phyloP scores from a whole-genome alignment of 2,329 filamentous ascomycete genomes.

The Teratosphaeria epicoccoides region DNA sequence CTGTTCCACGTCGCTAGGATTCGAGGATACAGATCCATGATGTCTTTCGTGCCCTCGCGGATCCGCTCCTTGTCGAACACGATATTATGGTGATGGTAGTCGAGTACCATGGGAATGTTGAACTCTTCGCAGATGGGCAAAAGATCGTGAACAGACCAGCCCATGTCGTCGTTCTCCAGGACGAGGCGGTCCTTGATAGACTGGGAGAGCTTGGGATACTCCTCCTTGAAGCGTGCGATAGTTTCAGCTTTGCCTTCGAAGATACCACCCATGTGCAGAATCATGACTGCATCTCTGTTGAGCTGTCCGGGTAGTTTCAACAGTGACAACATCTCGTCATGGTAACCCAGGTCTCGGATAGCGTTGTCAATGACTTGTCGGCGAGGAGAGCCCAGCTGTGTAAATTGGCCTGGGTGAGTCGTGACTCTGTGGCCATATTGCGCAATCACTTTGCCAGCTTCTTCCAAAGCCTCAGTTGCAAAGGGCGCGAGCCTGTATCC shows the following conservation, averaged over 20 bases:
- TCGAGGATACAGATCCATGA: conserved; percentile 61
- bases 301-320: conserved; percentile 67
- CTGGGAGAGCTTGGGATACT: conserved; percentile 57
- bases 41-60: conserved; percentile 75
- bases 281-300: conserved; percentile 83
- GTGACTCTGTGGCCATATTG: conserved; percentile 76
- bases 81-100: conserved; percentile 95
- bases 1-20: conserved; percentile 75
- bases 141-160: conserved; percentile 84
- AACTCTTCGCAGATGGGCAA: conserved; percentile 84
- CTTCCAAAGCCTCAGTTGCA: conserved; percentile 63
- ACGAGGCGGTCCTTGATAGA: conserved; percentile 72
- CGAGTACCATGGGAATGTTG: conserved; percentile 85
- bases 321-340: conserved; percentile 71
- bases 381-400: conserved; percentile 77
- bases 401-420: conserved; percentile 86
- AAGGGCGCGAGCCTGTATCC: conserved; percentile 80
- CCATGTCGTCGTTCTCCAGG: conserved; percentile 88
- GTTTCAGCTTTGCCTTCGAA: conserved; percentile 81
- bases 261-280: conserved; percentile 82
- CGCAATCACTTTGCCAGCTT: conserved; percentile 65
- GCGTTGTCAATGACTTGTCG: conserved; percentile 65
- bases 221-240: conserved; percentile 63
- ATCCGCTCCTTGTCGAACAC: conserved; percentile 63
- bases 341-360: conserved; percentile 74